Base-by-base conservation (phyloP, 75 land plant genomes). In the Sequoia sempervirens region DNA sequence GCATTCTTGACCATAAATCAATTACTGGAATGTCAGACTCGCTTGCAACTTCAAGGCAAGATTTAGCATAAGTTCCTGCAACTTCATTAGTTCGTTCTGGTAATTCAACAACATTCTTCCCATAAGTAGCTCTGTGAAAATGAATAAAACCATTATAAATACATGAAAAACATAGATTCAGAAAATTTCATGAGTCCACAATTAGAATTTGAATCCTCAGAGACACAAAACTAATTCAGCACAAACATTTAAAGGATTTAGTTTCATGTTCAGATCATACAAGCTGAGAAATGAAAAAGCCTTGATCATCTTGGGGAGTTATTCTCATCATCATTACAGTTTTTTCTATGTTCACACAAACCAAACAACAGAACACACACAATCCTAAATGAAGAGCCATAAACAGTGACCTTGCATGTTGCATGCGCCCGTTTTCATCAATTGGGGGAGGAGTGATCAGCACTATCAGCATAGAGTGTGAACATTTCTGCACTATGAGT, bases 391-490 rank as follows among this genome's bases (percentile, higher is more conserved):
- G 46, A 45, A 43, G 50, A 78, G 26, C 80, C 46, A 43, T 45
- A 78, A 78, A 45, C 32, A 43, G 15, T 13, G 4, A 78, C 94
- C 85, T 66, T 83, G 93, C 96, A 88, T 82, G 90, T 79, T 83
- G 84, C 9, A 54, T 83, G 5, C 97, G 89, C 34, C 92, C 98
- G 66, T 84, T 82, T 84, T 92, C 95, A 91, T 95, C 97, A 86
- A 95, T 75, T 30, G 97, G 98, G 1, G 98, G 97, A 83, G 98
- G 98, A 82, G 97, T 91, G 13, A 96, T 92, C 46, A 96, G 86
- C 23, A 94, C 87, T 36, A 91, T 85, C 26, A 91, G 82, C 84
- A 88, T 75, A 4, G 80, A 75, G 0, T 90, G 83, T 5, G 93
- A 91, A 53, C 89, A 90, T 30, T 88, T 82, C 95, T 93, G 89